Base-by-base conservation (phyloP, 371 early-diverging fungal species). In the Mucor mucedo region DNA sequence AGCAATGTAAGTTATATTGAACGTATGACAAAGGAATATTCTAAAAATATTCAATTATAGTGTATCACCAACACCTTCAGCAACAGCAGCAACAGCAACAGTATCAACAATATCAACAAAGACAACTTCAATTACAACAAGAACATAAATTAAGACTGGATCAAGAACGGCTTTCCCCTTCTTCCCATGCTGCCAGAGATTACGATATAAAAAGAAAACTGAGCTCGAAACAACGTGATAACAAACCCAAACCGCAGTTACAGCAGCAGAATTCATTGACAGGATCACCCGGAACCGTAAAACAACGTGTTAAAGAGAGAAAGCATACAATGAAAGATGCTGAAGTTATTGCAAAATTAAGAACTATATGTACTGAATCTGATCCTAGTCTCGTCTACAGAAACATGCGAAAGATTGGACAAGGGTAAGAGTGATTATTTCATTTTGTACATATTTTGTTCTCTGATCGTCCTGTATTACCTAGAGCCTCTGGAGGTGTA, bases 331-430 rank as follows among this genome's bases (percentile, higher is more conserved):
- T 82, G 73, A 81, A 77, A 59, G 87, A 87, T 48, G 73, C 78
- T 52, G 93, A 95, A 60, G 89, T 98, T 27, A 87, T 98, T 61
- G 91, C 89, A 21, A 87, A 92, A 45, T 81, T 98, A 41, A 85
- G 86, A 68, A 86, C 91, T 0, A 93, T 98, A 45, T 95, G 96
- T 79, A 95, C 90, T 44, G 92, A 91, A 54, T 92, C 91, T 21
- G 94, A 98, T 70, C 97, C 97, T 28, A 89, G 83, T 32, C 81
- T 84, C 59, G 63, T 89, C 52, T 93, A 94, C 72, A 78, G 85
- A 49, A 91, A 91, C 69, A 84, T 96, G 73, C 85, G 89, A 67
- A 95, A 95, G 84, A 95, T 98, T 82, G 97, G 98, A 9, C 96
- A 97, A 82, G 97, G 91, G 90, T 91, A 73, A 68, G 62, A 11